phyloP scores from a whole-genome alignment of 2,329 filamentous ascomycete genomes.

The Cladosporium sphaerospermum region DNA sequence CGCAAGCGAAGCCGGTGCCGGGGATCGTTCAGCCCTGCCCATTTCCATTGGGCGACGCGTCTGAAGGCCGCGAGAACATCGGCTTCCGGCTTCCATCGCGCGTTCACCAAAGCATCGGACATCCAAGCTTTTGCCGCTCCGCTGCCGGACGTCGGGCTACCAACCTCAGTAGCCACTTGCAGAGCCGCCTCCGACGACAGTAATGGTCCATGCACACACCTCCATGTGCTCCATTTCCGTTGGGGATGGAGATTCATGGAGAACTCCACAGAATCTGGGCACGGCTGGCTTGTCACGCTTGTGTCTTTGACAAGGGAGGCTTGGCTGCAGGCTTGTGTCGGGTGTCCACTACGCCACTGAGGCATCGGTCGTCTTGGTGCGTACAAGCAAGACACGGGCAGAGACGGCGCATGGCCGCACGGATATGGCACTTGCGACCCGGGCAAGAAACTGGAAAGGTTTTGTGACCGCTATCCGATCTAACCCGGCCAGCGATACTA shows the following conservation, averaged over 20 bases:
- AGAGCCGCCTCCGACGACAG: slow-evolving; percentile 1
- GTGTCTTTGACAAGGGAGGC: slow-evolving; percentile 4
- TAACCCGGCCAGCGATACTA: too few species aligned
- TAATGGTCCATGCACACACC: slow-evolving; percentile 5
- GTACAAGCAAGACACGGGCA: slow-evolving; percentile 1
- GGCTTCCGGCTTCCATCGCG: not conserved
- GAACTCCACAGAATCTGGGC: slow-evolving; percentile 8
- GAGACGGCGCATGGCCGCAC: slow-evolving; percentile 7
- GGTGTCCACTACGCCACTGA: slow-evolving; percentile 10
- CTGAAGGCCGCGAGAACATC: slow-evolving; percentile 6
- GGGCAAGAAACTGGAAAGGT: too few species aligned
- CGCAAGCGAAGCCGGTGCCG: slow-evolving; percentile 1
- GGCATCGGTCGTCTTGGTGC: slow-evolving; percentile 2
- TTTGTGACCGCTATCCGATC: too few species aligned
- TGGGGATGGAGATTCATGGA: slow-evolving; percentile 12
- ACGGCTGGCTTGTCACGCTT: slow-evolving; percentile 1
- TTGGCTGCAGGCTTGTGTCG: slow-evolving; percentile 12
- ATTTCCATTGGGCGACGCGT: slow-evolving; percentile 1
- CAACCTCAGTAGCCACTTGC: slow-evolving; percentile 6
- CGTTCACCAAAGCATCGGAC: not conserved
- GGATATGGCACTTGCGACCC: not conserved
- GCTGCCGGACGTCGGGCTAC: slow-evolving; percentile 2
- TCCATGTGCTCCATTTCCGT: slow-evolving; percentile 11
- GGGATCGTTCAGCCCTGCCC: not conserved
- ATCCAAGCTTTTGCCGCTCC: slow-evolving; percentile 3